Conservation (phyloP, 169 alveolate species). For the Plasmodium fragile region DNA sequence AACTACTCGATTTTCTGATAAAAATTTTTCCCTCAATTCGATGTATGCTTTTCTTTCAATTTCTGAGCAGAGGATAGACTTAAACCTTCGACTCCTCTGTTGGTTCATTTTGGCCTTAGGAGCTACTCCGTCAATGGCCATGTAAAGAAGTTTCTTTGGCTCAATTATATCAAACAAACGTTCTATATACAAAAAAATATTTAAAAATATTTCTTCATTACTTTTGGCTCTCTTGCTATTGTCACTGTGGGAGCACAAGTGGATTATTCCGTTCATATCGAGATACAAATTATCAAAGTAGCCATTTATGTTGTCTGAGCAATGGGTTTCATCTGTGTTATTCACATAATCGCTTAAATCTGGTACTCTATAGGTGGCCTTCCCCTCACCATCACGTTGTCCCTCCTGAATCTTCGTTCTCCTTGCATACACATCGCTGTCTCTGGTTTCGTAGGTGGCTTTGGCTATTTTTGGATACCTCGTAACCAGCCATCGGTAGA, state of each 20-base stretch:
- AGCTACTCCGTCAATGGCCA: constrained; percentile 99
- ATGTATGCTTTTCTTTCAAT: constrained; percentile 74
- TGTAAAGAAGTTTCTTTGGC: constrained; percentile 94
- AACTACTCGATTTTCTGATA: constrained; percentile 75
- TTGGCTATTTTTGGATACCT: constrained; percentile 96
- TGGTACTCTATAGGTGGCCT: constrained; percentile 77
- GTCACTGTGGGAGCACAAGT: constrained; percentile 98
- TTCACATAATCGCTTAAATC: constrained; percentile 82
- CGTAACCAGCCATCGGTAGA: constrained; percentile 96
- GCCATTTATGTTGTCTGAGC: constrained; percentile 89
- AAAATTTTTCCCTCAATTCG: constrained; percentile 78
- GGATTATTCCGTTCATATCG: constrained; percentile 99
- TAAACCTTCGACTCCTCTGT: constrained; percentile 97
- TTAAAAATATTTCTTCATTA: constrained; percentile 94
- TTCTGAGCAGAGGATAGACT: constrained; percentile 85
- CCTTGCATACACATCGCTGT: constrained; percentile 84
- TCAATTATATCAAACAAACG: constrained; percentile 93
- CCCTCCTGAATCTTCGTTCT: constrained; percentile 56
- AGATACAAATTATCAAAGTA: constrained; percentile 97
- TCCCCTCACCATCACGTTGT: constrained; percentile 47
- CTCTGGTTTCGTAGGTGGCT: constrained; percentile 85
- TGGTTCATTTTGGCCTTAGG: constrained; percentile 99
- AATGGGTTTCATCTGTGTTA: constrained; percentile 68
- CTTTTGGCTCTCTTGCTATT: constrained; percentile 89
- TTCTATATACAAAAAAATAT: constrained; percentile 94